phyloP scores from a whole-genome alignment of 306 rosid genomes.

The Senna siamea region DNA sequence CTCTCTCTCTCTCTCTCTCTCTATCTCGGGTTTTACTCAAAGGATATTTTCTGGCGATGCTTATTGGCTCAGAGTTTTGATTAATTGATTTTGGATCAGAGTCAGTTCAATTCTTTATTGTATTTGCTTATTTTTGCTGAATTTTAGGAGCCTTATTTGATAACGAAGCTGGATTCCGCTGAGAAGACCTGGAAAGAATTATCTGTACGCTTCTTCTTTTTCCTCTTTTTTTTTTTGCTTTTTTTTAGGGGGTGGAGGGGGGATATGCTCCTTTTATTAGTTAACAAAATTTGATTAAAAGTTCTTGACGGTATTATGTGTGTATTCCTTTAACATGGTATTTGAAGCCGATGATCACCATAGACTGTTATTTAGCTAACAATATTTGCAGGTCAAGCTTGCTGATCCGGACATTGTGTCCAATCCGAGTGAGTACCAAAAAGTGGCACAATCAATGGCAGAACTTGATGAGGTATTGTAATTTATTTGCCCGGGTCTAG shows the following conservation, averaged over 20 bases:
- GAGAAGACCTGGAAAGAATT: constrained; percentile 96
- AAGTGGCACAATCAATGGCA: constrained; percentile 87
- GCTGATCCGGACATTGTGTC: constrained; percentile 89
- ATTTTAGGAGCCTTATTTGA: constrained; percentile 83
- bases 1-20: no score
- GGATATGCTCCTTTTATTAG: neutral
- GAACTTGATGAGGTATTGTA: constrained; percentile 80
- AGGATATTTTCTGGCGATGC: neutral
- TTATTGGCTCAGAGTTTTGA: neutral
- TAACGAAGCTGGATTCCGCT: constrained; percentile 86
- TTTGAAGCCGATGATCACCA: neutral
- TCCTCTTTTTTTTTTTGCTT: no score
- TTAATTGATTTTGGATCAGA: neutral
- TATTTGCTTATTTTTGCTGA: constrained; percentile 24
- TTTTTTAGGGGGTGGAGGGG: no score
- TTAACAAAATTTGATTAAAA: neutral
- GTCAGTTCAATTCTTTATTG: constrained; percentile 1
- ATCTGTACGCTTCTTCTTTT: constrained; percentile 56
- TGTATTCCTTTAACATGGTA: neutral
- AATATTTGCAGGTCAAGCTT: constrained; percentile 72
- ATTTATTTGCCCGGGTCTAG: constrained; percentile 19
- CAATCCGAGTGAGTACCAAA: constrained; percentile 89
- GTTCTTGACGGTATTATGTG: neutral
- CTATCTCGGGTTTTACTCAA: neutral
- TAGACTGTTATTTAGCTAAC: neutral